Base-by-base conservation (phyloP, 495 filamentous ascomycete species). In the Parmelia sp. region DNA sequence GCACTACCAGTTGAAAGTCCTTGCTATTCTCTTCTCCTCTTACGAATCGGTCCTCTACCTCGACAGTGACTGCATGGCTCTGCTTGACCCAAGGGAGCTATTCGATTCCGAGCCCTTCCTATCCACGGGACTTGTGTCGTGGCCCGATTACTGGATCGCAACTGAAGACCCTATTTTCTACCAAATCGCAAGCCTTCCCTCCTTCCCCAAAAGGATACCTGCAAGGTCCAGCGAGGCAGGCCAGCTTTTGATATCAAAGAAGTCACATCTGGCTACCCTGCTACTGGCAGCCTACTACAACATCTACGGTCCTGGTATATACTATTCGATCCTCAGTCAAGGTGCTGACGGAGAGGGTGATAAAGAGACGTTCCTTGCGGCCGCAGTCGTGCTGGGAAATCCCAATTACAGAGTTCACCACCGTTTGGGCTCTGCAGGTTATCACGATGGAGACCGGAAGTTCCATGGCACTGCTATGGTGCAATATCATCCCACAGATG, bases 241-340 rank as follows among this genome's bases (percentile, higher is more conserved):
- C 0, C 76, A 81, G 12, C 74, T 89, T 55, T 70, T 87, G 45
- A 73, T 85, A 33, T 81, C 82, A 15, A 86, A 89, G 68, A 74
- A 75, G 42, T 77, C 78, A 0, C 85, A 89, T 61, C 70, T 75
- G 45, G 60, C 69, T 58, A 78, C 80, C 1, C 72, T 88, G 7
- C 71, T 87, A 4, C 79, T 88, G 1, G 78, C 84, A 1, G 79
- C 80, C 0, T 89, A 88, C 65, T 88, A 89, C 72, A 88, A 87
- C 66, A 80, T 79, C 62, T 84, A 83, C 70, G 84, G 85, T 7
- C 80, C 83, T 5, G 71, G 76, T 0, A 76, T 82, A 64, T 88
- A 84, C 71, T 88, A 85, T 71, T 73, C 76, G 5, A 72, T 88
- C 17, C 72, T 87, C 19, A 78, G 76, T 9, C 84, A 85, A 70